A percentile compares a stretch with the other conserved stretches of the same genome.
phyloP scores from a whole-genome alignment of 371 early-diverging fungal genomes.

The Mucor irregularis region DNA sequence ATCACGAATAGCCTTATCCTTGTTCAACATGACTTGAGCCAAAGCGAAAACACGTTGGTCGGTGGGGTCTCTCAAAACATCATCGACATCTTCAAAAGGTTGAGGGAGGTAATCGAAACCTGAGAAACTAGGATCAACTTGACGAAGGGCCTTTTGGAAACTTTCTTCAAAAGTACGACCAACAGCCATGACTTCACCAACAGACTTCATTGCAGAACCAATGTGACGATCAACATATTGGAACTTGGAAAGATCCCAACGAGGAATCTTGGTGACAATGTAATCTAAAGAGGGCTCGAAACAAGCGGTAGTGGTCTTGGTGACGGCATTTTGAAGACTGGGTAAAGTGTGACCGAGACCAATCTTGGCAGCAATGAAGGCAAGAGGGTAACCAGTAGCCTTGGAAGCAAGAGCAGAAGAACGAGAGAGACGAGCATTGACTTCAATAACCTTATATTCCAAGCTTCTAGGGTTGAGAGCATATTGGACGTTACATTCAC shows the following conservation, averaged over 20 bases:
- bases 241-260: constrained; percentile 95
- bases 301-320: constrained; percentile 89
- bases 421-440: constrained; percentile 93
- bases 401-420: constrained; percentile 89
- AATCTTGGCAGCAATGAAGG: constrained; percentile 95
- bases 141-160: constrained; percentile 88
- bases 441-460: constrained; percentile 93
- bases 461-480: constrained; percentile 85
- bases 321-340: constrained; percentile 88
- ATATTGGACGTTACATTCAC: constrained; percentile 97
- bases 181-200: constrained; percentile 97
- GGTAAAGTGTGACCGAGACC: constrained; percentile 83
- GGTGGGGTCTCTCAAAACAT: constrained; percentile 74
- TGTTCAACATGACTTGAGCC: constrained; percentile 80
- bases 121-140: constrained; percentile 68
- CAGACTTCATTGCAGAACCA: constrained; percentile 90
- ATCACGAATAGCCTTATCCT: constrained; percentile 50
- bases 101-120: constrained; percentile 64
- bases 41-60: constrained; percentile 91
- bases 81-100: constrained; percentile 65
- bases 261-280: constrained; percentile 92
- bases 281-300: constrained; percentile 96
- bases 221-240: constrained; percentile 80
- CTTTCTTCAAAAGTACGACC: constrained; percentile 95
- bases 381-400: constrained; percentile 95